Evolutionary conservation across 768 basidiomycete genomes (phyloP).

Genomic region (Dictyophora rubrovolvata): DNA sequence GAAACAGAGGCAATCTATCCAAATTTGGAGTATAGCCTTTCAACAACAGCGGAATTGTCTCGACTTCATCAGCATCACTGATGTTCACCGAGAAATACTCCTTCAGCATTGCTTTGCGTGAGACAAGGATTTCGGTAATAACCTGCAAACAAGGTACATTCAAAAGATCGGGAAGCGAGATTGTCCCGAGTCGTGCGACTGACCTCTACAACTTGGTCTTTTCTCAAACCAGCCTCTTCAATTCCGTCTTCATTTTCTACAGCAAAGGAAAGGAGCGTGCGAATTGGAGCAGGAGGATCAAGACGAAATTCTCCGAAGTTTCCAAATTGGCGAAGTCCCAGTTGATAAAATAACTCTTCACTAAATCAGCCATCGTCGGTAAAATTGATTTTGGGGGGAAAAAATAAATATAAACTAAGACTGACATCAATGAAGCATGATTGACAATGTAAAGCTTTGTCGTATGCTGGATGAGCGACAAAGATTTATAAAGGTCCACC

Average conservation of each 20-base stretch:
- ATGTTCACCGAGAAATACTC: constrained; percentile 87
- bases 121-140: constrained; percentile 50
- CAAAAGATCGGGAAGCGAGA: neutral
- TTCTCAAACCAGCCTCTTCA: constrained; percentile 38
- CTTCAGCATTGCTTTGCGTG: constrained; percentile 69
- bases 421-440: constrained; percentile 74
- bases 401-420: constrained; percentile 11
- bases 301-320: constrained; percentile 66
- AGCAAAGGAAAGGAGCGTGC: constrained; percentile 64
- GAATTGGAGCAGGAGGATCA: constrained; percentile 71
- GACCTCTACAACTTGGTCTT: constrained; percentile 63
- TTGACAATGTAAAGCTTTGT: constrained; percentile 88
- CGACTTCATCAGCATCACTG: constrained; percentile 52
- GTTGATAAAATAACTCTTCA: constrained; percentile 92
- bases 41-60: constrained; percentile 72
- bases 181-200: constrained; percentile 18
- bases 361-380: constrained; percentile 27
- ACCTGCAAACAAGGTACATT: constrained; percentile 30
- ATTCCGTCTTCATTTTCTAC: constrained; percentile 56
- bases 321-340: constrained; percentile 86
- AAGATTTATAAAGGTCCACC: constrained; percentile 60
- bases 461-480: constrained; percentile 78
- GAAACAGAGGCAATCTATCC: constrained; percentile 78
- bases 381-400: neutral
- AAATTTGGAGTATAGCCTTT: constrained; percentile 86